Evolutionary conservation across 306 rosid species (phyloP), one percentile per base, ranked within the genome.

Genomic region (Cicer chorassanicum): DNA sequence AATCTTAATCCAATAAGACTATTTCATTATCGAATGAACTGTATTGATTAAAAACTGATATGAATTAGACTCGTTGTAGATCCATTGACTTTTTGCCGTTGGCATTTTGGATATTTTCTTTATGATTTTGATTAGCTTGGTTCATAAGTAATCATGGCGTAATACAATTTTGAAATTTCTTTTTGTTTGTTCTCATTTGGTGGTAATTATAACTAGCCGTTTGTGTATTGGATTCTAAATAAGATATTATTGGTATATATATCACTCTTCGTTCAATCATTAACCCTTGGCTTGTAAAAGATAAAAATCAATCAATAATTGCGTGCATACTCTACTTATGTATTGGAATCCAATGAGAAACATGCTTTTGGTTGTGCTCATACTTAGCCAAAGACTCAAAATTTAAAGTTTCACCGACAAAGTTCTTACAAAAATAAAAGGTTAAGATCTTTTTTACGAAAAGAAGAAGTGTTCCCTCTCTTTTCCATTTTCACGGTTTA

Each of bases 341-440:
- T 18, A 54, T 61, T 61, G 66, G 68, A 39, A 63, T 63, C 48
- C 48, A 18, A 63, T 39, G 68, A 63, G 68, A 63, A 18, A 5
- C 5, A 49, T 15, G 34, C 36, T 65, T 65, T 65, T 59, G 65
- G 3, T 11, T 42, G 15, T 42, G 34, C 53, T 42, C 53, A 19
- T 65, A 16, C 46, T 16, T 65, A 14, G 16, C n/a, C 67, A 66
- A 66, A 55, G 15, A 44, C 73, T 65, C 44, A 50, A 76, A 66
- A 66, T 42, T 29, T 76, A 66, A 76, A 76, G 74, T 55, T 54
- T 65, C 9, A 54, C 74, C 46, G 60, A 67, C 40, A 76, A 66
- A 65, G 80, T 54, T 51, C 50, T 6, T 54, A 48, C 18, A 21
- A 18, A 10, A 6, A 36, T 1, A 39, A 70, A 51, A 38, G 8